These are phyloP conservation scores for Hypoxylon fragiforme DNA, from an alignment of 495 filamentous ascomycete genomes.

Conservation along the genomic window DNA sequence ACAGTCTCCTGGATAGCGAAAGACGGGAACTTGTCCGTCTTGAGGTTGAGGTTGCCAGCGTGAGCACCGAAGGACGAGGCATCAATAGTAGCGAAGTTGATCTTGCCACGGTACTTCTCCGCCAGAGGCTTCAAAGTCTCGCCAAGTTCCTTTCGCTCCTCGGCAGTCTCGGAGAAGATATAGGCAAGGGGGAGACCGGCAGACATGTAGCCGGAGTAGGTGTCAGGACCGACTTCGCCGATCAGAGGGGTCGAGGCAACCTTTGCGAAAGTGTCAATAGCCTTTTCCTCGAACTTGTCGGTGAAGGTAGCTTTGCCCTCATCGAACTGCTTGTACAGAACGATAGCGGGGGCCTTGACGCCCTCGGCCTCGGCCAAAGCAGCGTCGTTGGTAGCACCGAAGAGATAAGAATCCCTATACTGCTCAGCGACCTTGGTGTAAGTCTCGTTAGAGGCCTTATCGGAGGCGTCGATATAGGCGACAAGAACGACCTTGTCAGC, in stretches of 20 bases:
- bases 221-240: conserved; percentile 97
- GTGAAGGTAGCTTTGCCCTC: conserved; percentile 88
- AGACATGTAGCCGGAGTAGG: conserved; percentile 95
- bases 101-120: conserved; percentile 73
- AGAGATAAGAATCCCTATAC: conserved; percentile 88
- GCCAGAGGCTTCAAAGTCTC: conserved; percentile 66
- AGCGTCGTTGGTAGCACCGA: conserved; percentile 81
- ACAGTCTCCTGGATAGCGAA: conserved; percentile 96
- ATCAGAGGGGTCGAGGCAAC: conserved; percentile 85
- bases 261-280: conserved; percentile 81
- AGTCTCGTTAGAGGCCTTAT: conserved; percentile 81
- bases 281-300: conserved; percentile 74
- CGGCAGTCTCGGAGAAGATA: conserved; percentile 92
- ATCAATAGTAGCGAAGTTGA: conserved; percentile 98
- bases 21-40: conserved; percentile 90
- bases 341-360: conserved; percentile 80
- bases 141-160: conserved; percentile 82
- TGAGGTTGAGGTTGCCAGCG: conserved; percentile 95
- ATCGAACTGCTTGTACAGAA: conserved; percentile 97
- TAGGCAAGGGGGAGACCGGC: conserved; percentile 93
- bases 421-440: conserved; percentile 80
- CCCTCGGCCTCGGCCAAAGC: conserved; percentile 86
- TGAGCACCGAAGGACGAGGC: conserved; percentile 94
- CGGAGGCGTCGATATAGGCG: conserved; percentile 80
- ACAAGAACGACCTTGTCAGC: conserved; percentile 95